Base-by-base conservation (phyloP, 2,329 filamentous ascomycete genomes). In the Neonectria coccinea region DNA sequence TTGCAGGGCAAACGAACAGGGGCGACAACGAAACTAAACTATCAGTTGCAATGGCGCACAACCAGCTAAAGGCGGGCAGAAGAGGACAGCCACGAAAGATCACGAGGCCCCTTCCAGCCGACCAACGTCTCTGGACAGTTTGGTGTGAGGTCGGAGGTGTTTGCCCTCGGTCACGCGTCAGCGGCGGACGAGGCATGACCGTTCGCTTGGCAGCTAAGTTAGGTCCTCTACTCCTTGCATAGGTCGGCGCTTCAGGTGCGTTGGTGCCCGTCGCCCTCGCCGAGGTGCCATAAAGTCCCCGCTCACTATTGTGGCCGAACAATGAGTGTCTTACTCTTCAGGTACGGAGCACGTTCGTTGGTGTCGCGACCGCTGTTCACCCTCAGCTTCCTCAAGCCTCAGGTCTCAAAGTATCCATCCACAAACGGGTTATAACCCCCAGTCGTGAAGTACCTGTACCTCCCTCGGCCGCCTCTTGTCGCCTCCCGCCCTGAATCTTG, bases 371-470 rank as follows among this genome's bases (percentile, higher is more conserved):
- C 53, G 42, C 57, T 69, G 62, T 51, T 66, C 64, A 57, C 56
- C 39, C 56, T 64, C 55, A 56, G 47, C 57, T 66, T 59, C 36
- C 39, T 39, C 39, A 48, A 47, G 57, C 29, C 56, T 45, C 36
- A n/a, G 36, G 36, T 39, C 47, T 62, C 51, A 47, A 66, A 61
- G 63, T 53, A 58, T 62, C 50, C 48, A 50, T 54, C 20, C 18
- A 44, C 50, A 45, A 18, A 45, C 52, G 59, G 60, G 61, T 65
- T 59, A 12, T 27, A 39, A 5, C 7, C 36, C 25, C 10, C 4
- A 33, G 31, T 11, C 29, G 5, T 5, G 12, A 70, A 45, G 71
- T 74, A 74, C 50, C 16, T 18, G 44, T 74, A 74, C 72, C 50
- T 70, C n/a, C 1, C 9, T 14, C 27, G 39, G 47, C 47, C 27